Evolutionary conservation across 352 stramenopile species (phyloP), one percentile per base, ranked within the genome.

Genomic region (Phytophthora parvispora): DNA sequence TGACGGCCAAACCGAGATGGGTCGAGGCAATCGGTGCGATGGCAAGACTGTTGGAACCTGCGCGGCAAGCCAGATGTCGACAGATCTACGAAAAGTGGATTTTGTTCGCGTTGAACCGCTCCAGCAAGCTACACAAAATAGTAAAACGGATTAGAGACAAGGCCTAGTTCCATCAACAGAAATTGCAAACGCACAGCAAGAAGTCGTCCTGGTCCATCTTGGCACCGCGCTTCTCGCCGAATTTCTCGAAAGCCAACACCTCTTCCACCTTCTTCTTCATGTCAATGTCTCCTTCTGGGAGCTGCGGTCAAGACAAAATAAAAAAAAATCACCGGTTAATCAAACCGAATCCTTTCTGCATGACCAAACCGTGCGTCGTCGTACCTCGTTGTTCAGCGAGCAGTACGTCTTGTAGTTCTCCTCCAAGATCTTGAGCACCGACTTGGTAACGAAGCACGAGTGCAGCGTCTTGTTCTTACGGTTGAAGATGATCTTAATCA

Each of bases 391-490:
- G 71, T 98, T 97, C 36, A 99, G 80, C 45, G 95, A 96, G 70
- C 89, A 97, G 70, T 94, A 98, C 24, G 96, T 99, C 77, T 97
- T 97, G 78, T 98, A 97, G 74, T 99, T 99, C 51, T 99, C 91
- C 61, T 99, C 92, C 42, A 99, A 84, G 47, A 99, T 86, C 69
- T 93, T 95, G 7, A 99, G 84, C 29, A 98, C 97, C 2, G 95
- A 87, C 83, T 99, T 99, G 32, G 97, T 99, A 31, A 94, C 98
- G 69, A 99, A 96, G 18, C 97, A 96, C 40, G 97, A 93, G 65
- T 98, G 87, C 22, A 99, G 81, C 34, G 97, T 99, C 88, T 99
- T 99, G 84, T 99, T 99, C 83, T 99, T 99, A 36, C 98, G 90
- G 83, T 99, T 99, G 81, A 99, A 99, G 48, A 99, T 83, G 67